Evolutionary conservation across 805 yeast species (phyloP), one percentile per base, ranked within the genome.

Genomic region (Hanseniaspora nectarophila): DNA sequence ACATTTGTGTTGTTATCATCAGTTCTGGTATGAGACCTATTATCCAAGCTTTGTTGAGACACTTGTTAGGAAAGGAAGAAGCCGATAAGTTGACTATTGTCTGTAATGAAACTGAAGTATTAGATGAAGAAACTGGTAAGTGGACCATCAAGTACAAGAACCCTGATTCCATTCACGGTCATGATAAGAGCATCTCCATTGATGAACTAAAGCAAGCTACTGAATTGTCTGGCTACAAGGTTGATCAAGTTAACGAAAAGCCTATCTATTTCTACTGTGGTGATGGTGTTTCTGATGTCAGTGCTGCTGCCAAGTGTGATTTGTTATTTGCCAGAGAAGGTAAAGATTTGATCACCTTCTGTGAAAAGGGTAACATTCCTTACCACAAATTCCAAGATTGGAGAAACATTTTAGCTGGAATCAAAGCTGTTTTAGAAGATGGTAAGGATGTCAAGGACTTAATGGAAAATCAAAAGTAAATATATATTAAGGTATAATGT

Each of bases 281-380:
- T 54, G 99, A 92, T 66, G 99, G 99, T 57, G 96, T 92, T 31
- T 82, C 94, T 43, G 99, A 92, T 67, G 72, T 92, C 59, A 78
- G 87, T 54, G 98, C 98, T 23, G 97, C 97, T 23, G 82, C 84
- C 63, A 96, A 92, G 67, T 88, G 98, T 38, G 90, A 92, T 66
- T 72, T 90, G 59, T 70, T 92, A 58, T 92, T 90, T 67, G 98
- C 98, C 43, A 90, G 88, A 70, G 78, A 79, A 57, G 98, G 97
- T 46, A 80, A 83, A 61, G 97, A 92, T 64, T 75, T 92, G 59
- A 82, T 90, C 59, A 81, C 80, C 37, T 90, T 80, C 70, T 92
- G 97, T 70, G 75, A 74, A 58, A 71, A 81, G 44, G 90, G 88
- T 64, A 71, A 76, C 33, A 84, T 92, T 57, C 94, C 95, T 18